Evolutionary conservation across 139 green algal genomes (phyloP).

Genomic region (Micractinium sp.): DNA sequence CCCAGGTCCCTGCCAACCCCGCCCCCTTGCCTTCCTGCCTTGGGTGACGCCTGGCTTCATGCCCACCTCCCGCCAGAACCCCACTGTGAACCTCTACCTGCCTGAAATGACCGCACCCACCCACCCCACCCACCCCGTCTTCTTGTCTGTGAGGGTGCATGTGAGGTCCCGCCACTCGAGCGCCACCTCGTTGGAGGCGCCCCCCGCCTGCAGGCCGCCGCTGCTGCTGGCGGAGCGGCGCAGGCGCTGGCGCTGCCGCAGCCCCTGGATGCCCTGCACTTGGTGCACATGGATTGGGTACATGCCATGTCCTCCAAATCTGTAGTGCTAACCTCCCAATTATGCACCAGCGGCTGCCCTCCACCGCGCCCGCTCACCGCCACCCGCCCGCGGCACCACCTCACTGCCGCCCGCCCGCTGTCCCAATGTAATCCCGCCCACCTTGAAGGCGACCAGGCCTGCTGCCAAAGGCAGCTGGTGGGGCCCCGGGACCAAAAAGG

Average conservation of each 20-base stretch:
- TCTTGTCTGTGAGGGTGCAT: slow-evolving; percentile 43
- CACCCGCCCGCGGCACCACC: background rate
- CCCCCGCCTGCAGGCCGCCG: background rate
- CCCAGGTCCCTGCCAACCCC: no score
- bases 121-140: slow-evolving; percentile 6
- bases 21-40: no score
- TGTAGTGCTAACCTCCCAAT: background rate
- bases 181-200: slow-evolving; percentile 25
- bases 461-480: slow-evolving; percentile 25
- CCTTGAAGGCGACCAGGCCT: slow-evolving; percentile 5
- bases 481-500: slow-evolving; percentile 44
- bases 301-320: background rate
- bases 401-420: background rate
- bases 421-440: background rate
- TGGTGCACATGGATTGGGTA: no score
- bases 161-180: slow-evolving; percentile 44
- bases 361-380: background rate
- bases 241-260: slow-evolving; percentile 8
- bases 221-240: background rate
- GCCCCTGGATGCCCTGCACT: slow-evolving; percentile 6
- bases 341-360: background rate
- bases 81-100: no score
- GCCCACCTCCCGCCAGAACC: no score
- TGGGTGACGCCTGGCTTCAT: no score
- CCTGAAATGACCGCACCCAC: no score